phyloP scores from a whole-genome alignment of 768 basidiomycete species.

The Boletus vermiculosoides region DNA sequence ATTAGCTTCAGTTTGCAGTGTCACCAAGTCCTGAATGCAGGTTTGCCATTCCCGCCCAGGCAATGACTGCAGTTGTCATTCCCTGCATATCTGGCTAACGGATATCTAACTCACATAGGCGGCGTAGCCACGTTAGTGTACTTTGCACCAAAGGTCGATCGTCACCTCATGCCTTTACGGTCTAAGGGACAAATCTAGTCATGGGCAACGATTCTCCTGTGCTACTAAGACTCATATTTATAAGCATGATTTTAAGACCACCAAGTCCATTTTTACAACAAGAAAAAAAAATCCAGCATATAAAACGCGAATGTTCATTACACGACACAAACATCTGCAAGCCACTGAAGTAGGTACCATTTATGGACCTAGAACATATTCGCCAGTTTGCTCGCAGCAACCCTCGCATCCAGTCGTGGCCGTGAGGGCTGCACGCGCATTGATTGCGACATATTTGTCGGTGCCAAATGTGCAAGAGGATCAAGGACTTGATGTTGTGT shows the following conservation, averaged over 20 bases:
- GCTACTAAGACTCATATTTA: too few species aligned
- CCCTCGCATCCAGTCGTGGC: slow-evolving; percentile 76
- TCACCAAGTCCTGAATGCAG: neutral
- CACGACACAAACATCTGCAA: slow-evolving; percentile 5
- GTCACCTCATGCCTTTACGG: too few species aligned
- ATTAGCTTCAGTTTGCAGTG: too few species aligned
- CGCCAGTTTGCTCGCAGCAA: slow-evolving; percentile 86
- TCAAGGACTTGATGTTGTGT: slow-evolving; percentile 44
- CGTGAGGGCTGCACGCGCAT: slow-evolving; percentile 69
- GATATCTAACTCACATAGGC: neutral
- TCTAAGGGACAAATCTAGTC: too few species aligned
- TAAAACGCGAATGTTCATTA: slow-evolving; percentile 6
- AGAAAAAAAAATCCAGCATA: slow-evolving; percentile 22
- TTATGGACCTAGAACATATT: slow-evolving; percentile 69
- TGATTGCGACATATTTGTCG: slow-evolving; percentile 71
- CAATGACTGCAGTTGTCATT: neutral
- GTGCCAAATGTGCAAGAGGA: slow-evolving; percentile 60
- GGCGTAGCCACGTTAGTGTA: neutral
- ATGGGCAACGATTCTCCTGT: too few species aligned
- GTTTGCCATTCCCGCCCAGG: neutral
- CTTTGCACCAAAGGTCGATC: neutral
- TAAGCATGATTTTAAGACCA: neutral
- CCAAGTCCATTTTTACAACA: slow-evolving; percentile 3
- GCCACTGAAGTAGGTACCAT: neutral
- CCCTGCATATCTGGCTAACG: too few species aligned